Percentiles rank a stretch among this genome's conserved stretches.
Evolutionary conservation across 208 protist genomes (phyloP).

Genomic region (Crithidia brevicula): DNA sequence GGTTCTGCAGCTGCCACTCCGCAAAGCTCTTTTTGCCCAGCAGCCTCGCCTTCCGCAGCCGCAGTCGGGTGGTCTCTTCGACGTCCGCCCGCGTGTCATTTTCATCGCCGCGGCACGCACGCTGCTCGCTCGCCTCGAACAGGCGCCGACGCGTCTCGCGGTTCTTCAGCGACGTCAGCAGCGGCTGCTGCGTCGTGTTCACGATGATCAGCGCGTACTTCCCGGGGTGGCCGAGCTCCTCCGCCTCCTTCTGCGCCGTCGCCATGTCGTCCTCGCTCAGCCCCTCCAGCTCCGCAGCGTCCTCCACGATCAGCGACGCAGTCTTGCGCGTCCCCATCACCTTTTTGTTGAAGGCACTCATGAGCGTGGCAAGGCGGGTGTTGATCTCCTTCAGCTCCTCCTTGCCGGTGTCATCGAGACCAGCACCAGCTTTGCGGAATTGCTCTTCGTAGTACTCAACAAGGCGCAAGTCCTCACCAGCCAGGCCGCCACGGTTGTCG

Average conservation of each 20-base stretch:
- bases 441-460: constrained; percentile 44
- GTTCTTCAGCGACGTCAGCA: constrained; percentile 38
- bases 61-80: constrained; percentile 40
- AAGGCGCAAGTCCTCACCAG: constrained; percentile 47
- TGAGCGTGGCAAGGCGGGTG: constrained; percentile 41
- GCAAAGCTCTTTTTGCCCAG: constrained; percentile 56
- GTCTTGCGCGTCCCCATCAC: constrained; percentile 41
- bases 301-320: constrained; percentile 38
- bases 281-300: constrained; percentile 45
- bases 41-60: constrained; percentile 48
- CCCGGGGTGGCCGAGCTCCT: constrained; percentile 35
- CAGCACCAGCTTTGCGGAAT: constrained; percentile 48
- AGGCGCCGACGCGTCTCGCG: constrained; percentile 48
- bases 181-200: constrained; percentile 65
- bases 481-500: constrained; percentile 31
- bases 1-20: constrained; percentile 47
- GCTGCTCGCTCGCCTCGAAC: constrained; percentile 39
- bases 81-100: constrained; percentile 34
- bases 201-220: constrained; percentile 53
- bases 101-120: constrained; percentile 15
- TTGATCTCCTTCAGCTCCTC: constrained; percentile 49
- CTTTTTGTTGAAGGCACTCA: constrained; percentile 39
- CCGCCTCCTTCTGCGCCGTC: constrained; percentile 36
- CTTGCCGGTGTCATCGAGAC: constrained; percentile 37
- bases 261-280: constrained; percentile 41